phyloP scores from a whole-genome alignment of 2,329 filamentous ascomycete genomes.

The Thermoascus crustaceus region DNA sequence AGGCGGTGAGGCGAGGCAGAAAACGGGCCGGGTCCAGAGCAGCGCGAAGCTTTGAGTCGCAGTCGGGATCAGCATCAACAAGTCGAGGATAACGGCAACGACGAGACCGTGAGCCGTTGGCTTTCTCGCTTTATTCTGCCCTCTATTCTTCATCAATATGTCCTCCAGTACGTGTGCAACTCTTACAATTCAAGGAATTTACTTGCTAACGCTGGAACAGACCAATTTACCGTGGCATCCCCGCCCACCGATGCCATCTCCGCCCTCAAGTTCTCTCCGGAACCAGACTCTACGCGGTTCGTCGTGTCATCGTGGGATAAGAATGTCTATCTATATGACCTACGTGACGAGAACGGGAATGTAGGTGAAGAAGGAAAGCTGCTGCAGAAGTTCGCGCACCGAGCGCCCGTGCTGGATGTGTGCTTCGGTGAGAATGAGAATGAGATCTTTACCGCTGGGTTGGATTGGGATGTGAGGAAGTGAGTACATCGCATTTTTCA shows the following conservation, averaged over 20 bases:
- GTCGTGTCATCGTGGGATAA: constrained; percentile 95
- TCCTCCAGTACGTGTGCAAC: constrained; percentile 31
- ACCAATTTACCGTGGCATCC: constrained; percentile 74
- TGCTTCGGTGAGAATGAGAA: constrained; percentile 79
- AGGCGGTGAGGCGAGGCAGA: constrained; percentile 25
- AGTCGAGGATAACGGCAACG: constrained; percentile 10
- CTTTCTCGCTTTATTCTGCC: neutral
- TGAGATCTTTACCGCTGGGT: constrained; percentile 75
- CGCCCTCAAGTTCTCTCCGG: constrained; percentile 73
- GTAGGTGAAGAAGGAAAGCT: constrained; percentile 55
- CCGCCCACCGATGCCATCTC: constrained; percentile 84
- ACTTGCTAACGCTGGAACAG: constrained; percentile 18
- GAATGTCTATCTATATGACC: constrained; percentile 82
- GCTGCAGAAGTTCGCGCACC: constrained; percentile 66
- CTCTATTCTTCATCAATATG: constrained; percentile 20
- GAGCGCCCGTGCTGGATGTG: constrained; percentile 79
- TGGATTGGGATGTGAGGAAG: constrained; percentile 81
- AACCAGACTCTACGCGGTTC: constrained; percentile 63
- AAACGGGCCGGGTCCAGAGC: constrained; percentile 18
- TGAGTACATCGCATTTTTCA: no score
- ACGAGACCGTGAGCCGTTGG: constrained; percentile 1
- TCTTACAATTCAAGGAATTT: neutral
- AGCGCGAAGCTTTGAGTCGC: constrained; percentile 17
- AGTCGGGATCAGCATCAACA: constrained; percentile 15
- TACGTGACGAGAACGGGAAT: constrained; percentile 46